phyloP scores from a whole-genome alignment of 2,329 filamentous ascomycete species.

The Neonectria hederae region DNA sequence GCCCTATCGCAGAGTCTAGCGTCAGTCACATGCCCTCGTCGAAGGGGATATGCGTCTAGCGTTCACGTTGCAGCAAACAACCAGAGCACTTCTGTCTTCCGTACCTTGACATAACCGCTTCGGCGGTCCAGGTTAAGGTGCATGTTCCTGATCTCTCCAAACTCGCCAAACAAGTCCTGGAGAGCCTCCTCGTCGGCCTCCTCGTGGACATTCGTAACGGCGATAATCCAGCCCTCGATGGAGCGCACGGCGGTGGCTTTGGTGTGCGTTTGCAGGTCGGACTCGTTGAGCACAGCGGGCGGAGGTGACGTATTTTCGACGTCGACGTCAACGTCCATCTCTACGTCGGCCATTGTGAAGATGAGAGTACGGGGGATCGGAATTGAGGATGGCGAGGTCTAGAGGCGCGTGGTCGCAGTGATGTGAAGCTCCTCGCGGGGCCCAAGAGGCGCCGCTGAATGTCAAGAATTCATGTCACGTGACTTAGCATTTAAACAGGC shows the following conservation, averaged over 20 bases:
- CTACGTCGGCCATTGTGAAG: slow-evolving; percentile 59
- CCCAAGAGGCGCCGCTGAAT: neutral
- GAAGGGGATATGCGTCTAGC: too few relatives aligned
- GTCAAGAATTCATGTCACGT: slow-evolving; percentile 18
- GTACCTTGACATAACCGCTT: slow-evolving; percentile 87
- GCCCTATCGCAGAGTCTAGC: slow-evolving; percentile 60
- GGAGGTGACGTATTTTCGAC: slow-evolving; percentile 54
- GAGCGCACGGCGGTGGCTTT: slow-evolving; percentile 85
- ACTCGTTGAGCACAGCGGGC: slow-evolving; percentile 59
- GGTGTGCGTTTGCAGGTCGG: slow-evolving; percentile 75
- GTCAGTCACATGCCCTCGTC: neutral
- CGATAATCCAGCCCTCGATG: slow-evolving; percentile 90
- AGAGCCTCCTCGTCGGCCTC: slow-evolving; percentile 86
- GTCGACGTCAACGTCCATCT: slow-evolving; percentile 67
- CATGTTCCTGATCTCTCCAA: slow-evolving; percentile 86
- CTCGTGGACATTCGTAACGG: slow-evolving; percentile 88
- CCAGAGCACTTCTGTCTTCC: slow-evolving; percentile 10
- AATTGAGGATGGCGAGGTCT: neutral
- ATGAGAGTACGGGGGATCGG: neutral
- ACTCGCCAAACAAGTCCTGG: slow-evolving; percentile 84
- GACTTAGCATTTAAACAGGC: neutral
- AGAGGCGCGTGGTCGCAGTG: slow-evolving; percentile 2
- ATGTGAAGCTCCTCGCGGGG: slow-evolving; percentile 18
- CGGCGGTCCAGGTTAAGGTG: slow-evolving; percentile 84
- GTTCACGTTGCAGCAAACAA: too few relatives aligned